These are phyloP conservation scores for Penicillium manginii DNA, from an alignment of 495 filamentous ascomycete genomes.

Conservation along the genomic window DNA sequence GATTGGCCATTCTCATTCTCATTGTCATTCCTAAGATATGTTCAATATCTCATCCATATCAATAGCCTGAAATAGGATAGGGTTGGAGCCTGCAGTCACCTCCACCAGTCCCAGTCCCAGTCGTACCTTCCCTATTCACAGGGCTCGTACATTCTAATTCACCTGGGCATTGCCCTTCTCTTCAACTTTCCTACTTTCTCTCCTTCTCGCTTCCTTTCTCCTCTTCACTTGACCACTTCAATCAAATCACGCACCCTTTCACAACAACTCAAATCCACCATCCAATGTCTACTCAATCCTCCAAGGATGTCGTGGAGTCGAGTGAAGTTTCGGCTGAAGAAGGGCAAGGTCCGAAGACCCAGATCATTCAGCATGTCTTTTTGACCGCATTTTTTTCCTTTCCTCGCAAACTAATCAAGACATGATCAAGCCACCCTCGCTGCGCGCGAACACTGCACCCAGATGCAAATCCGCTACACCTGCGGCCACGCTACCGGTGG, in stretches of 20 bases:
- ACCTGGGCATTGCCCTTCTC: no score
- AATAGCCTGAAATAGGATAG: no score
- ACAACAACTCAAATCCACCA: neutral
- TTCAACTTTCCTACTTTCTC: neutral
- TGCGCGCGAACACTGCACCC: constrained; percentile 12
- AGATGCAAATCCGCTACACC: constrained; percentile 24
- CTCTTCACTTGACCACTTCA: neutral
- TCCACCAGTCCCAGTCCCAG: neutral
- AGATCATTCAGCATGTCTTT: neutral
- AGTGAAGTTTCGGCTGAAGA: no score
- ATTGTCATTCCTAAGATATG: no score
- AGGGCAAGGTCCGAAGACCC: neutral
- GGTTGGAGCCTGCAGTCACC: neutral
- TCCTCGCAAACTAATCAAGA: neutral
- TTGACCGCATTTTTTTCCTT: no score
- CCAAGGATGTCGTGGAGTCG: neutral
- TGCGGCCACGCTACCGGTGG: constrained; percentile 24
- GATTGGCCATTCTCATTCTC: no score
- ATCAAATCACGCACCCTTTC: neutral
- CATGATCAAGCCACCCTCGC: neutral
- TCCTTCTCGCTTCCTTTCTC: neutral
- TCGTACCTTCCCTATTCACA: no score
- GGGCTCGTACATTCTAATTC: no score
- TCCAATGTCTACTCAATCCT: neutral
- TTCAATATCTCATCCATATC: no score